Evolutionary conservation across 768 basidiomycete genomes (phyloP).

Genomic region (Inosperma sp.): DNA sequence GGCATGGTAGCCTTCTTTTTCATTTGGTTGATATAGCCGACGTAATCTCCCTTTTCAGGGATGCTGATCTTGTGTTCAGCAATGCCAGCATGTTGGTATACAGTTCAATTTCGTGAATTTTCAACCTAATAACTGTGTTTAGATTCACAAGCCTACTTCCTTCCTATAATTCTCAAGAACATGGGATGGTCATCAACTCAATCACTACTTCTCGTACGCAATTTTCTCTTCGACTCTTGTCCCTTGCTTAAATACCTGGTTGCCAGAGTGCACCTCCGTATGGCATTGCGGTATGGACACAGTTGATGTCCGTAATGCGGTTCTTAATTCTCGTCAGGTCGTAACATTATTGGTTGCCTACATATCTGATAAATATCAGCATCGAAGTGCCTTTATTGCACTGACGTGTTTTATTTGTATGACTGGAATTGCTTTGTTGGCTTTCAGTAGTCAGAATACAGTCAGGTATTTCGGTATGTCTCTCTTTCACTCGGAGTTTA

Average conservation of each 20-base stretch:
- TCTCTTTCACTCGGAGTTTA: not conserved
- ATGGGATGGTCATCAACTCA: slow-evolving; percentile 39
- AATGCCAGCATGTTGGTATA: slow-evolving; percentile 38
- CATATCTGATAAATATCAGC: slow-evolving; percentile 41
- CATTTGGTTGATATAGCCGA: no score
- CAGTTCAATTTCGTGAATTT: not conserved
- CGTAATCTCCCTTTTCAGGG: slow-evolving; percentile 31
- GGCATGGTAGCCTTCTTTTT: slow-evolving; percentile 32
- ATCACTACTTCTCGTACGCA: slow-evolving; percentile 36
- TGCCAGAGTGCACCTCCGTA: slow-evolving; percentile 44
- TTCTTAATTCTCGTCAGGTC: slow-evolving; percentile 24
- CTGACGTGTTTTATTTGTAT: slow-evolving; percentile 36
- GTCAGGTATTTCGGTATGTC: slow-evolving; percentile 41
- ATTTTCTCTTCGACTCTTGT: not conserved
- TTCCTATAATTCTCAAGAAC: slow-evolving; percentile 42
- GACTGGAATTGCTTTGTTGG: slow-evolving; percentile 35
- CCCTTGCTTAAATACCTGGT: not conserved
- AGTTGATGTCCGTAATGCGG: not conserved
- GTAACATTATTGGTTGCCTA: slow-evolving; percentile 42
- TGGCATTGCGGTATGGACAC: slow-evolving; percentile 37
- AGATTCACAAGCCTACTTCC: slow-evolving; percentile 44
- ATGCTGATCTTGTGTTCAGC: slow-evolving; percentile 42
- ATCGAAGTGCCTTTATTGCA: slow-evolving; percentile 40
- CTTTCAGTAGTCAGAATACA: slow-evolving; percentile 33
- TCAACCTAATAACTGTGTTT: not conserved